These are phyloP conservation scores for Fistulifera pelliculosa DNA, from an alignment of 108 stramenopile species.

Conservation along the genomic window DNA sequence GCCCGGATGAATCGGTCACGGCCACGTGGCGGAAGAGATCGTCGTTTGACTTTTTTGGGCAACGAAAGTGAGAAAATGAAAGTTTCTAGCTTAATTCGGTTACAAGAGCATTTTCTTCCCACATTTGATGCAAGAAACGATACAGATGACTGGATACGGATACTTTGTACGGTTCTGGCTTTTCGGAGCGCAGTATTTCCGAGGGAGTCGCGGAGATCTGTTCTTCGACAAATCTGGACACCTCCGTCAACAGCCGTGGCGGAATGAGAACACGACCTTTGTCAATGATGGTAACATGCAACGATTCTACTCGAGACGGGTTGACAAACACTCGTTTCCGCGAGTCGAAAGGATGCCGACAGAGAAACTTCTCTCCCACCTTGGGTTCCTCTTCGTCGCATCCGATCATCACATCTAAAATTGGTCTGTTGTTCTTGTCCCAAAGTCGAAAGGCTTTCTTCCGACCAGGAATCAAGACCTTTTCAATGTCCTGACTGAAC, in stretches of 20 bases:
- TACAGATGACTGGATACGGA: constrained; percentile 73
- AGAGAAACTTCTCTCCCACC: constrained; percentile 55
- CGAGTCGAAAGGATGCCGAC: constrained; percentile 87
- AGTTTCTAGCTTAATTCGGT: constrained; percentile 9
- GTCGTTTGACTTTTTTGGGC: too few species aligned
- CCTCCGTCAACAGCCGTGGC: constrained; percentile 8
- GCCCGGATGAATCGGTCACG: too few species aligned
- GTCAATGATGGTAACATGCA: constrained; percentile 86
- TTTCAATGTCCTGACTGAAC: constrained; percentile 81
- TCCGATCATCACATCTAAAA: constrained; percentile 79
- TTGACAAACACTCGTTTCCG: constrained; percentile 77
- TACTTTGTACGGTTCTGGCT: constrained; percentile 87
- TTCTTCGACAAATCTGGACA: constrained; percentile 37
- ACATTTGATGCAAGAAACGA: constrained; percentile 78
- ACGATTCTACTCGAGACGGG: constrained; percentile 53
- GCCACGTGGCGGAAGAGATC: too few species aligned
- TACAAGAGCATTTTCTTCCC: constrained; percentile 55
- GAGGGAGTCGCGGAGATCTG: constrained; percentile 69
- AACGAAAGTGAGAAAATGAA: neutral
- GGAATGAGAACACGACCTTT: constrained; percentile 32
- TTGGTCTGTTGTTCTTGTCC: constrained; percentile 56
- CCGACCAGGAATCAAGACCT: constrained; percentile 79
- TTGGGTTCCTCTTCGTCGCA: constrained; percentile 53
- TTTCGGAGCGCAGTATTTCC: constrained; percentile 54
- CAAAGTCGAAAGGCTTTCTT: constrained; percentile 86